Evolutionary conservation across 805 yeast genomes (phyloP).

Genomic region (Schizosaccharomyces cryophilus): DNA sequence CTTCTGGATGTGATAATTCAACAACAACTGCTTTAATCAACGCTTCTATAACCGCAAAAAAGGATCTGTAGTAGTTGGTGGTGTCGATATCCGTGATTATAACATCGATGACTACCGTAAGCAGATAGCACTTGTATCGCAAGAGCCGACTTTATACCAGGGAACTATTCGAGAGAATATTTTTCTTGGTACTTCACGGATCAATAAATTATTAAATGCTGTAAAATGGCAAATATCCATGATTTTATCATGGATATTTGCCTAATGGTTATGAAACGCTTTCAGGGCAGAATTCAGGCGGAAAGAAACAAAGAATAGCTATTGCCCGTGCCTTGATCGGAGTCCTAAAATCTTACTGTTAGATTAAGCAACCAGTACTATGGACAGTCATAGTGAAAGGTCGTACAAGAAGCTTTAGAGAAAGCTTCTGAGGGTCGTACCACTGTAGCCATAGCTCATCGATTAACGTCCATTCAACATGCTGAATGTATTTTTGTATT

Average conservation of each 20-base stretch:
- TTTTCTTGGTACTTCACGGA: conserved; percentile 17
- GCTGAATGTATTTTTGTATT: conserved; percentile 30
- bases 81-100: conserved; percentile 21
- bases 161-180: conserved; percentile 61
- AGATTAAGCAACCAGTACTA: conserved; percentile 34
- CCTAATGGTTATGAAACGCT: conserved; percentile 30
- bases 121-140: conserved; percentile 36
- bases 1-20: conserved; percentile 33
- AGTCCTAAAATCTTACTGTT: conserved; percentile 29
- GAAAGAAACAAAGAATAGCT: conserved; percentile 40
- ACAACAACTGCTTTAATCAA: conserved; percentile 26
- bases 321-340: conserved; percentile 39
- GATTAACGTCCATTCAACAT: conserved; percentile 34
- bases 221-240: conserved; percentile 27
- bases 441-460: conserved; percentile 51
- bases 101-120: conserved; percentile 27
- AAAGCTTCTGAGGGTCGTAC: conserved; percentile 41
- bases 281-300: conserved; percentile 31
- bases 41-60: conserved; percentile 29
- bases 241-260: conserved; percentile 24
- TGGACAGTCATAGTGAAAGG: conserved; percentile 36
- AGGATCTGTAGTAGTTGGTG: conserved; percentile 25
- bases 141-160: conserved; percentile 38
- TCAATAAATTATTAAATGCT: conserved; percentile 19
- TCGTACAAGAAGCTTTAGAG: conserved; percentile 37